Evolutionary conservation across 179 eudicot genomes (phyloP).

Genomic region (Patellifolia procumbens): DNA sequence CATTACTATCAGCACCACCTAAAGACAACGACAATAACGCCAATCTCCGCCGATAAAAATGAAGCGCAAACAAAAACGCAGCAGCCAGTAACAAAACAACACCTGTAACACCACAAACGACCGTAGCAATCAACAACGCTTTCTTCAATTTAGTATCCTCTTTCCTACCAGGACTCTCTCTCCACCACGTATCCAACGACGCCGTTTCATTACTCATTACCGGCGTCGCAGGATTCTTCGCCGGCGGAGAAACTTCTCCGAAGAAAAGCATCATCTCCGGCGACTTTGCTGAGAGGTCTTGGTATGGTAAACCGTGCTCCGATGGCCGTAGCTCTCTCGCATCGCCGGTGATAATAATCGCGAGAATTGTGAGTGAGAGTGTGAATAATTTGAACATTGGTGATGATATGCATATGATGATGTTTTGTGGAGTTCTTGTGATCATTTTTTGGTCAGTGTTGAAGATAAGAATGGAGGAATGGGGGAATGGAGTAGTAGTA

Average conservation of each 20-base stretch:
- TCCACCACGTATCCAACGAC: slow-evolving; percentile 28
- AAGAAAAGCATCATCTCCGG: slow-evolving; percentile 35
- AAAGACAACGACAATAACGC: not conserved
- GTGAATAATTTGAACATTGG: not conserved
- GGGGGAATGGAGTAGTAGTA: slow-evolving; percentile 3
- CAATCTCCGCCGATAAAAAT: slow-evolving; percentile 16
- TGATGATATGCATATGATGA: not conserved
- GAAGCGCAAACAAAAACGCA: slow-evolving; percentile 23
- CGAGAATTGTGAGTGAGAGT: not conserved
- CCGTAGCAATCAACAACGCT: slow-evolving; percentile 28
- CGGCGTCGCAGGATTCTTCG: slow-evolving; percentile 12
- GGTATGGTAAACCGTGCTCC: slow-evolving; percentile 41
- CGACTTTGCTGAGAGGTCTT: slow-evolving; percentile 24
- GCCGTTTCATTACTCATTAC: not conserved
- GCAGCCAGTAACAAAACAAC: slow-evolving; percentile 35
- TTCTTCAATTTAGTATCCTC: slow-evolving; percentile 22
- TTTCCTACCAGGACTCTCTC: slow-evolving; percentile 16
- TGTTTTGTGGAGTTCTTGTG: not conserved
- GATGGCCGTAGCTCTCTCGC: slow-evolving; percentile 46
- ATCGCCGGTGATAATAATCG: not conserved
- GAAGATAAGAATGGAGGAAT: not conserved
- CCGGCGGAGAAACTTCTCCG: slow-evolving; percentile 23
- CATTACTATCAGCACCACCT: not conserved
- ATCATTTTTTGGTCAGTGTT: not conserved
- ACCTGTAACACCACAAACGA: slow-evolving; percentile 40